A percentile compares a stretch with the other conserved stretches of the same genome.
These are phyloP conservation scores for Penstemon davidsonii DNA, from an alignment of 257 asterid genomes.

Conservation along the genomic window DNA sequence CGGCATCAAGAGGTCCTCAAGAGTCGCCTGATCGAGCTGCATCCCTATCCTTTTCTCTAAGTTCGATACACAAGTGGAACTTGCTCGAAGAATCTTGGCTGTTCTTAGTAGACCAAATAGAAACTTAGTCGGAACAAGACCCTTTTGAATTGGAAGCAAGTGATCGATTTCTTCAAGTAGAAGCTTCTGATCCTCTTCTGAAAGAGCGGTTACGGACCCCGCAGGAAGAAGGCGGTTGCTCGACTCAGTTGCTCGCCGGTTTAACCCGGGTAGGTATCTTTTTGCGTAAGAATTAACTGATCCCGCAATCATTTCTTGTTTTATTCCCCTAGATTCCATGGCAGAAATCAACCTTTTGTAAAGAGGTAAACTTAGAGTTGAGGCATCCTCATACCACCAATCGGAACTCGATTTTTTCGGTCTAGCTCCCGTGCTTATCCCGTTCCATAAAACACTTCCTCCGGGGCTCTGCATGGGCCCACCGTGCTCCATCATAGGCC, in stretches of 20 bases:
- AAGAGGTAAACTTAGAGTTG: constrained; percentile 64
- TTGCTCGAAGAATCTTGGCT: constrained; percentile 78
- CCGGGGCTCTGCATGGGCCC: constrained; percentile 99
- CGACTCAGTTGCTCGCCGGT: constrained; percentile 59
- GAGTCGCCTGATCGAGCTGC: constrained; percentile 94
- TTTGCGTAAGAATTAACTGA: constrained; percentile 71
- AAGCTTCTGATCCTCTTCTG: constrained; percentile 82
- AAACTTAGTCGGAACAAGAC: constrained; percentile 64
- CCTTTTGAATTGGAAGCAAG: constrained; percentile 83
- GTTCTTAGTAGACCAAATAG: constrained; percentile 83
- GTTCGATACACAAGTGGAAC: constrained; percentile 51
- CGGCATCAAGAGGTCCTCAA: constrained; percentile 96
- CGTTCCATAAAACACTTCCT: constrained; percentile 93
- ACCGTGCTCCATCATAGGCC: constrained; percentile 92
- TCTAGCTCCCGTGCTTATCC: constrained; percentile 96
- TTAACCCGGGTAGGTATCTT: constrained; percentile 77
- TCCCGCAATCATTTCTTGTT: constrained; percentile 67
- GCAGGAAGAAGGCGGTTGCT: constrained; percentile 48
- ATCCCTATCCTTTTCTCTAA: constrained; percentile 81
- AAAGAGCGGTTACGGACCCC: constrained; percentile 43
- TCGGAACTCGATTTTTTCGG: constrained; percentile 65
- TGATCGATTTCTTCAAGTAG: constrained; percentile 79
- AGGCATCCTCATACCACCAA: constrained; percentile 99
- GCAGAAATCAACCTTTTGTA: constrained; percentile 72
- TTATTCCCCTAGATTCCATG: constrained; percentile 74